phyloP scores from a whole-genome alignment of 768 basidiomycete species.

The Coprinellus micaceus region DNA sequence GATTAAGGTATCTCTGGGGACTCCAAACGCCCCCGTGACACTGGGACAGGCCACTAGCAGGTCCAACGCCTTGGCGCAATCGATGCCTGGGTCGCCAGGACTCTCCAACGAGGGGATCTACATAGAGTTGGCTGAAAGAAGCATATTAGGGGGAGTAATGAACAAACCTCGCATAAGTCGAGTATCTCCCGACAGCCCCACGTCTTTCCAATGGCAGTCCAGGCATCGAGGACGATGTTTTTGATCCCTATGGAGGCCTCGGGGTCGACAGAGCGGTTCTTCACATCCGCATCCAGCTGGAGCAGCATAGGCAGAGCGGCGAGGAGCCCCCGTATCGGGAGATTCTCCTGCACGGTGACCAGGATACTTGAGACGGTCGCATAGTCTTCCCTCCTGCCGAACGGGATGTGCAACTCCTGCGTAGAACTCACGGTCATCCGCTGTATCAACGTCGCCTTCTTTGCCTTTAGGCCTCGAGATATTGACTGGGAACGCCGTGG shows the following conservation, averaged over 20 bases:
- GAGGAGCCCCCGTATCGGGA: constrained; percentile 73
- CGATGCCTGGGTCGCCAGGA: constrained; percentile 33
- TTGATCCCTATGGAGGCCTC: constrained; percentile 36
- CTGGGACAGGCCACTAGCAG: constrained; percentile 49
- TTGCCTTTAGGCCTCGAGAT: constrained; percentile 44
- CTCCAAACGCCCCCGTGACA: constrained; percentile 61
- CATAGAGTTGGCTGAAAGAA: not conserved
- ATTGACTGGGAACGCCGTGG: constrained; percentile 37
- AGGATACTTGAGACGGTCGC: constrained; percentile 67
- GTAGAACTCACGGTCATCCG: constrained; percentile 41
- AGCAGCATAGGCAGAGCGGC: constrained; percentile 84
- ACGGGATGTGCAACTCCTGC: constrained; percentile 30
- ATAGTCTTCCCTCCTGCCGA: constrained; percentile 73
- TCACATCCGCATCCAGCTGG: constrained; percentile 46
- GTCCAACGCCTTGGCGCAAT: constrained; percentile 50
- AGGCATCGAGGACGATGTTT: constrained; percentile 60
- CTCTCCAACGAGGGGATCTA: not conserved
- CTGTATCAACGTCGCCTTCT: constrained; percentile 54
- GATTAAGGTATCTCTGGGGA: constrained; percentile 54
- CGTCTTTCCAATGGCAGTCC: constrained; percentile 55
- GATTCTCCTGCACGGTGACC: constrained; percentile 58
- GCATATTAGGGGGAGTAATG: not conserved
- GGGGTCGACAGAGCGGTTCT: not conserved
- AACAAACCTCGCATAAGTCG: not conserved
- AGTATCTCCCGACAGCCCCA: constrained; percentile 4